Evolutionary conservation across 2,329 filamentous ascomycete genomes (phyloP).

Genomic region (Colletotrichum karsti): DNA sequence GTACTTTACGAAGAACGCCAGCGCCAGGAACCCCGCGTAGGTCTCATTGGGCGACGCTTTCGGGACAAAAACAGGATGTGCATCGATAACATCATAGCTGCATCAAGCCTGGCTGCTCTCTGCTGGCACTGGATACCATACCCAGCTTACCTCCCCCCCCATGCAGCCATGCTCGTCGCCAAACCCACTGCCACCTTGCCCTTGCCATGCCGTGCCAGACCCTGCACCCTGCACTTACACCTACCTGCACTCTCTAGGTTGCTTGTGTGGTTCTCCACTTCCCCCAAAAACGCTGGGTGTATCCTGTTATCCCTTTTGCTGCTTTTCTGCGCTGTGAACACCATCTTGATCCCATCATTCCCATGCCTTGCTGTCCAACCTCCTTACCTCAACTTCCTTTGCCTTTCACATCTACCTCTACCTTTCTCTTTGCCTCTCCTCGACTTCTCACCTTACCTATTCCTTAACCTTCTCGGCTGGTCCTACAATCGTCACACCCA

Average conservation of each 20-base stretch:
- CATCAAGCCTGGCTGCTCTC: constrained; percentile 15
- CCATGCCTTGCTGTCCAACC: not conserved
- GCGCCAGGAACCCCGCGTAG: constrained; percentile 10
- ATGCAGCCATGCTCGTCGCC: not conserved
- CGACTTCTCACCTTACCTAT: not conserved
- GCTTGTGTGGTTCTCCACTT: not conserved
- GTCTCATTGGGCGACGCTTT: constrained; percentile 24
- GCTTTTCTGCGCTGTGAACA: not conserved
- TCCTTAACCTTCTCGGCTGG: not conserved
- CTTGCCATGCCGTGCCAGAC: not conserved
- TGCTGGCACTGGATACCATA: not conserved
- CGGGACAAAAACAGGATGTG: constrained; percentile 26
- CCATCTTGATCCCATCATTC: constrained; percentile 16
- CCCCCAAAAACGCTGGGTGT: not conserved
- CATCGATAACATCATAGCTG: constrained; percentile 30
- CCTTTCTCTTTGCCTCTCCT: not conserved
- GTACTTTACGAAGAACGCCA: not conserved
- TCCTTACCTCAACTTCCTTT: not conserved
- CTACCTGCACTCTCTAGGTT: not conserved
- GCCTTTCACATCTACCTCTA: not conserved
- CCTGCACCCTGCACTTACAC: not conserved
- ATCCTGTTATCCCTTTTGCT: constrained; percentile 6
- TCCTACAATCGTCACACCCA: not conserved
- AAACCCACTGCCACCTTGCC: not conserved
- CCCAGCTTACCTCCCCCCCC: too few species aligned